Percentiles rank a stretch among this genome's conserved stretches.
These are phyloP conservation scores for Leccinum longicurvipes DNA, from an alignment of 768 basidiomycete genomes.

Conservation along the genomic window DNA sequence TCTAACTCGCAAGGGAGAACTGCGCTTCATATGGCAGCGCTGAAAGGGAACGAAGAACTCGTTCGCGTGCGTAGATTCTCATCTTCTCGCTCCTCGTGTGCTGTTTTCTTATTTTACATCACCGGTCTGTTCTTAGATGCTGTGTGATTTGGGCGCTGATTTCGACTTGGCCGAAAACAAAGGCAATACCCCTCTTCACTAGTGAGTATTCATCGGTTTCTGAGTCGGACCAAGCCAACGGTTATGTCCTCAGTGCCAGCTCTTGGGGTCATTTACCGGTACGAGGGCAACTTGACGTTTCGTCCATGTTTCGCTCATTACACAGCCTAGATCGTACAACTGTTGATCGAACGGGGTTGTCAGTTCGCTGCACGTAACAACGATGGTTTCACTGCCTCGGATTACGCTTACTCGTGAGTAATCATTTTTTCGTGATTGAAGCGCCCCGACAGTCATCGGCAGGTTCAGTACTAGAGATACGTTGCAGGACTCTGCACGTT, in stretches of 20 bases:
- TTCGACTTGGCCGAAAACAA: constrained; percentile 85
- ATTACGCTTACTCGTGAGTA: constrained; percentile 70
- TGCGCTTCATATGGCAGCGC: constrained; percentile 81
- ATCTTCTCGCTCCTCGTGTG: constrained; percentile 5
- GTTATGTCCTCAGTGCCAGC: constrained; percentile 57
- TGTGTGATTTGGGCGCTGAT: constrained; percentile 89
- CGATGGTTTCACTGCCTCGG: constrained; percentile 86
- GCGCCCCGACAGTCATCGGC: constrained; percentile 3
- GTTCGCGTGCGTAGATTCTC: constrained; percentile 59
- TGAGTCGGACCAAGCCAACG: constrained; percentile 6
- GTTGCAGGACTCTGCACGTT: constrained; percentile 74
- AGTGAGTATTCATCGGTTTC: constrained; percentile 49
- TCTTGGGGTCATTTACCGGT: constrained; percentile 84
- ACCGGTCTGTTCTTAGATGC: constrained; percentile 52
- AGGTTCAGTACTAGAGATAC: constrained; percentile 76
- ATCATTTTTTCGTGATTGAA: not conserved
- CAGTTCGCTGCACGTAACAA: constrained; percentile 82
- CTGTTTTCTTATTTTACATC: constrained; percentile 15
- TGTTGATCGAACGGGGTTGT: constrained; percentile 87
- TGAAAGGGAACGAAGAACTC: constrained; percentile 87
- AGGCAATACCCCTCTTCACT: constrained; percentile 91
- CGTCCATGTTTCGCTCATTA: constrained; percentile 12
- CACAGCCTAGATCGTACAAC: constrained; percentile 61
- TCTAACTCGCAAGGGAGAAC: constrained; percentile 88
- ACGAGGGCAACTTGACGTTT: constrained; percentile 26